phyloP scores from a whole-genome alignment of 1,284 basidiomycete species.

The Ustilago shanxiensis region DNA sequence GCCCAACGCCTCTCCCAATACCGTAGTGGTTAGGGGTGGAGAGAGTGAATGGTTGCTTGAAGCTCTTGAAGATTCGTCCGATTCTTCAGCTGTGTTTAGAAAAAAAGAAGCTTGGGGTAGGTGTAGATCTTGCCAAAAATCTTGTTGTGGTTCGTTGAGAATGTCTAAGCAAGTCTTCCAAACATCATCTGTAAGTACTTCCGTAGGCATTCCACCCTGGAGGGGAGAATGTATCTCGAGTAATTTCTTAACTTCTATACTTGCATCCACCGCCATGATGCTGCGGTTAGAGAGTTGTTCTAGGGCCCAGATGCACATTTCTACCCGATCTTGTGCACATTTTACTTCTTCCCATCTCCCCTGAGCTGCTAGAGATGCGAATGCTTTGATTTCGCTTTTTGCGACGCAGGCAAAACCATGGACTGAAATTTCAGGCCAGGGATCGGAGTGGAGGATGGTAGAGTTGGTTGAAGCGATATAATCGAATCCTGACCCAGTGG shows the following conservation, averaged over 20 bases:
- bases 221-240: constrained; percentile 28
- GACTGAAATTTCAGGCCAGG: constrained; percentile 44
- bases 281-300: constrained; percentile 41
- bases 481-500: constrained; percentile 10
- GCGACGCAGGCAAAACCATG: constrained; percentile 30
- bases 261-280: constrained; percentile 35
- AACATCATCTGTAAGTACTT: constrained; percentile 34
- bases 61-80: too few relatives aligned
- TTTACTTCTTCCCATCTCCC: constrained; percentile 30
- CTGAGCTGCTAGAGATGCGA: constrained; percentile 8
- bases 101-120: background rate
- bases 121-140: too few relatives aligned
- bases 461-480: constrained; percentile 32
- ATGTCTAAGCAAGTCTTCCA: constrained; percentile 41
- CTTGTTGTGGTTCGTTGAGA: constrained; percentile 9
- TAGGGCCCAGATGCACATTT: constrained; percentile 47
- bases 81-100: background rate
- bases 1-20: background rate
- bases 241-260: constrained; percentile 24
- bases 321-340: constrained; percentile 25
- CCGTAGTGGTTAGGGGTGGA: too few relatives aligned
- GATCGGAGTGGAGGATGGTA: constrained; percentile 41
- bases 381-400: constrained; percentile 40
- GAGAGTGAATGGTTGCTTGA: too few relatives aligned
- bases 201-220: too few relatives aligned